phyloP scores from a whole-genome alignment of 257 asterid species.

The Solanum neorickii region DNA sequence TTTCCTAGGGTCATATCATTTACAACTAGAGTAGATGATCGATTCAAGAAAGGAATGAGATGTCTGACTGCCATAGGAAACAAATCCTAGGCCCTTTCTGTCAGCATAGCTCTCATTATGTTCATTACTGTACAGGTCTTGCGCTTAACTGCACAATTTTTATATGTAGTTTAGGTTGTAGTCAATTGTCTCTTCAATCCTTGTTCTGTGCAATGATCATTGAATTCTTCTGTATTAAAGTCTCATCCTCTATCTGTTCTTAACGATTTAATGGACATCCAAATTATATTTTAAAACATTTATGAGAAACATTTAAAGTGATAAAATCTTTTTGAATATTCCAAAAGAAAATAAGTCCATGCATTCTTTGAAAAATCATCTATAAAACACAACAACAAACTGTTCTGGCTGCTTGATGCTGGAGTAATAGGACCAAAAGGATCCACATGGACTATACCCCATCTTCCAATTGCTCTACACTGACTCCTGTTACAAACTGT shows the following conservation, averaged over 20 bases:
- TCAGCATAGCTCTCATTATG: background rate
- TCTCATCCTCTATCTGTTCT: background rate
- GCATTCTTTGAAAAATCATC: background rate
- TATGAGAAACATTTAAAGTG: background rate
- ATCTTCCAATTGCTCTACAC: too few relatives aligned
- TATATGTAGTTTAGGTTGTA: too few relatives aligned
- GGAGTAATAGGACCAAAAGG: background rate
- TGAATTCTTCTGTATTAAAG: background rate
- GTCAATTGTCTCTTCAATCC: background rate
- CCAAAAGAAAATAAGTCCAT: too few relatives aligned
- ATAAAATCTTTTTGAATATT: too few relatives aligned
- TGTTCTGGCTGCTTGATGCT: background rate
- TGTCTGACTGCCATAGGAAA: background rate
- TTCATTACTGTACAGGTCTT: background rate
- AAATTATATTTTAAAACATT: too few relatives aligned
- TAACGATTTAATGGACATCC: too few relatives aligned
- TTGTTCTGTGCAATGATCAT: too few relatives aligned
- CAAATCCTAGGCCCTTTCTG: background rate
- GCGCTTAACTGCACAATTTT: too few relatives aligned
- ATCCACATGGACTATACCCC: too few relatives aligned
- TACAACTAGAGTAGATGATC: background rate
- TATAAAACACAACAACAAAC: background rate
- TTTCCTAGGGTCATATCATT: background rate
- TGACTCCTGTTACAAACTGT: background rate
- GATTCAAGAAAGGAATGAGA: background rate